Evolutionary conservation across 202 grass and related monocot genomes (phyloP).

Genomic region (Cymbopogon flexuosus): DNA sequence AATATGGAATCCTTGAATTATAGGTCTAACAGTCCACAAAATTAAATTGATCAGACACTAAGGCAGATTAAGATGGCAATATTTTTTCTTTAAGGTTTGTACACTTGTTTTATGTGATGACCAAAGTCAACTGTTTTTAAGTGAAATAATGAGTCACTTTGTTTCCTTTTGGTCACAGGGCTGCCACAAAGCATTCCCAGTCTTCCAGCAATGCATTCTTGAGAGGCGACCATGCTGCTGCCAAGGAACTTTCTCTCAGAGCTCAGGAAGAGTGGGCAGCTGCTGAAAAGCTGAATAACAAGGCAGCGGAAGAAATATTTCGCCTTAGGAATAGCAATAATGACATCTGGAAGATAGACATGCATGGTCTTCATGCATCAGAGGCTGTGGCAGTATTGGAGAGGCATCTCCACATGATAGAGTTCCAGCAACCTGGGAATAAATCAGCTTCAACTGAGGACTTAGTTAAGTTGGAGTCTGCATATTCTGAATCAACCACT

Average conservation of each 20-base stretch:
- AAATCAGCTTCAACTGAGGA: conserved; percentile 26
- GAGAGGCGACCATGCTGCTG: conserved; percentile 61
- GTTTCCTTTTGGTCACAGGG: conserved; percentile 44
- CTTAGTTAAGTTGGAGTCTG: conserved; percentile 26
- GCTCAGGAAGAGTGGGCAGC: conserved; percentile 51
- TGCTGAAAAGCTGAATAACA: conserved; percentile 67
- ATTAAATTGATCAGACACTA: neutral
- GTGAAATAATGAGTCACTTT: neutral
- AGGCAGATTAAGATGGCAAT: neutral
- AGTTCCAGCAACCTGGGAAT: conserved; percentile 38
- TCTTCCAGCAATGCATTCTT: conserved; percentile 74
- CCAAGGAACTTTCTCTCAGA: conserved; percentile 49
- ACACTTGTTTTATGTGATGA: neutral
- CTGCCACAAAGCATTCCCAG: conserved; percentile 69
- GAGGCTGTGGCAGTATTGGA: conserved; percentile 61
- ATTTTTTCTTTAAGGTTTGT: neutral
- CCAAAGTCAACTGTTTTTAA: neutral
- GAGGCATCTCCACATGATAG: conserved; percentile 57
- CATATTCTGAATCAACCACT: conserved; percentile 6
- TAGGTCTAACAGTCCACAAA: neutral
- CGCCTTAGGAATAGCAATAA: conserved; percentile 59
- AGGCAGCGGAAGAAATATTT: conserved; percentile 76
- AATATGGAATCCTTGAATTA: conserved; percentile 17
- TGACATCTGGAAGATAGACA: conserved; percentile 62
- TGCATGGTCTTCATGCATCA: conserved; percentile 86